These are phyloP conservation scores for Cymbomonas tetramitiformis DNA, from an alignment of 139 green algal genomes.

Conservation along the genomic window DNA sequence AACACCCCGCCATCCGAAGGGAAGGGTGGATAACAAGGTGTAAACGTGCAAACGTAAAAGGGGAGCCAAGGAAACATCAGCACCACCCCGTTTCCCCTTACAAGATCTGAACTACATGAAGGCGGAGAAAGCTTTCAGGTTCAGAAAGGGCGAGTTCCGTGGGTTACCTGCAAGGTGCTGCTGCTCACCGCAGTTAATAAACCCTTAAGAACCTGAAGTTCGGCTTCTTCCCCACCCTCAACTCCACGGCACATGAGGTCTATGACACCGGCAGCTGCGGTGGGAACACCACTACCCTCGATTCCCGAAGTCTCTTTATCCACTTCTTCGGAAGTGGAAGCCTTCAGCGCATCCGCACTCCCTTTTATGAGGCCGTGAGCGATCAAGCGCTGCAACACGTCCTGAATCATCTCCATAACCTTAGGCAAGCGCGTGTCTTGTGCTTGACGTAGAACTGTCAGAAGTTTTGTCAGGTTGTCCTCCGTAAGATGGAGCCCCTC, in stretches of 20 bases:
- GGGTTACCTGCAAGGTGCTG: constrained; percentile 52
- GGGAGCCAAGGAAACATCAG: too few species aligned
- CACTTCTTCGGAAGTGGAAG: background rate
- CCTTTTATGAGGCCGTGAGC: constrained; percentile 51
- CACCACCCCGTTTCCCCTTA: too few species aligned
- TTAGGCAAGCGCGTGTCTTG: constrained; percentile 41
- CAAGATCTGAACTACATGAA: too few species aligned
- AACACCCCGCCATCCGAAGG: too few species aligned
- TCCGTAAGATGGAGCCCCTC: too few species aligned
- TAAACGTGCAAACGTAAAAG: too few species aligned
- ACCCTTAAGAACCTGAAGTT: constrained; percentile 75
- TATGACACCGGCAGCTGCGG: background rate
- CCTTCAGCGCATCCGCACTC: constrained; percentile 14
- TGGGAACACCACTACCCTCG: background rate
- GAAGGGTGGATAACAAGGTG: too few species aligned
- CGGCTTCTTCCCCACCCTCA: constrained; percentile 81
- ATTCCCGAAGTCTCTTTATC: background rate
- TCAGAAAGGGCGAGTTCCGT: too few species aligned
- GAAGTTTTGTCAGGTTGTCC: too few species aligned
- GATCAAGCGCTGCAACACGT: constrained; percentile 81
- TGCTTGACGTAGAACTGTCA: constrained; percentile 19
- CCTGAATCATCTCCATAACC: constrained; percentile 65
- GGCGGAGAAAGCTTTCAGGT: too few species aligned
- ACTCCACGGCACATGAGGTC: constrained; percentile 51
- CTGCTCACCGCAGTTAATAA: constrained; percentile 76